Conservation (phyloP, 495 filamentous ascomycete species). For the Poronia punctata region DNA sequence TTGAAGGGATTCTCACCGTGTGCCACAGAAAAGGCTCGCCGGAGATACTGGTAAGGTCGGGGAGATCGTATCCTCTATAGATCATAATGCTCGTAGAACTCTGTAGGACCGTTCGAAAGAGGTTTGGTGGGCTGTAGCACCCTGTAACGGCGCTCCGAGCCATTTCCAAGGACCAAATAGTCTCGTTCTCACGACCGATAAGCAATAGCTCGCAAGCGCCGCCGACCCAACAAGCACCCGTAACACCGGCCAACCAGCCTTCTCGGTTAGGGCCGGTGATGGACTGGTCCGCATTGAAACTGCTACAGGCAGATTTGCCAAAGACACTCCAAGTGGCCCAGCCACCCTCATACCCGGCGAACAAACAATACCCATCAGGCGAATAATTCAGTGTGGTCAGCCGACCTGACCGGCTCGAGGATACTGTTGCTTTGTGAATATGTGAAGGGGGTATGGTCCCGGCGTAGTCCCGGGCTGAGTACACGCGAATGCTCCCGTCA, state of each 20-base stretch:
- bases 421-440: conserved; percentile 58
- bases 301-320: conserved; percentile 77
- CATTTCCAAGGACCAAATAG: conserved; percentile 84
- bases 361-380: conserved; percentile 92
- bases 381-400: conserved; percentile 79
- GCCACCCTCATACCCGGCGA: conserved; percentile 86
- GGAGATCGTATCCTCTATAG: conserved; percentile 86
- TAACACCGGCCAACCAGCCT: conserved; percentile 70
- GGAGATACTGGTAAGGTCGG: conserved; percentile 82
- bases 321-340: conserved; percentile 98
- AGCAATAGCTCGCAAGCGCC: conserved; percentile 82
- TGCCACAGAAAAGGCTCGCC: conserved; percentile 93
- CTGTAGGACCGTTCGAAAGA: conserved; percentile 80
- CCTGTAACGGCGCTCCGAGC: conserved; percentile 84
- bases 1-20: conserved; percentile 74
- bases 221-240: conserved; percentile 74
- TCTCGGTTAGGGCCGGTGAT: conserved; percentile 64
- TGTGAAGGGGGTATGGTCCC: conserved; percentile 93
- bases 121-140: conserved; percentile 83
- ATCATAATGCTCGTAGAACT: conserved; percentile 79
- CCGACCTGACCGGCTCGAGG: conserved; percentile 54
- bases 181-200: conserved; percentile 58
- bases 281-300: conserved; percentile 61
- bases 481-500: conserved; percentile 75
- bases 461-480: conserved; percentile 84